Evolutionary conservation across 139 green algal genomes (phyloP).

Genomic region (Coelastrella sp.): DNA sequence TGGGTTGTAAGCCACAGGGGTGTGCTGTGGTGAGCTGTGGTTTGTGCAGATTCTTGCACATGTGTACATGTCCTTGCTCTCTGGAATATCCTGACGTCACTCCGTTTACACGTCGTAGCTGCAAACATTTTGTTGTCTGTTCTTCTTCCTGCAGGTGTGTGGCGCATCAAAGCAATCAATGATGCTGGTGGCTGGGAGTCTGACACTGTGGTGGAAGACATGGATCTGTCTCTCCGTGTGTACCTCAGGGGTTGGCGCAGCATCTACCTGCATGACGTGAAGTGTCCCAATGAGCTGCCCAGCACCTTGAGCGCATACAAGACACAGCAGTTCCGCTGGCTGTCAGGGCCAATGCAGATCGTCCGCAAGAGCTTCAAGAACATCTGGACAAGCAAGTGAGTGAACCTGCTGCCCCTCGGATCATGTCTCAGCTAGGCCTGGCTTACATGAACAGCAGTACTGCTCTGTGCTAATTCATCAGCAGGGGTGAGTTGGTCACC

Average conservation of each 20-base stretch:
- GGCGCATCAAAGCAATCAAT: slow-evolving; percentile 78
- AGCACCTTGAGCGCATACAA: slow-evolving; percentile 93
- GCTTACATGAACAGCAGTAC: no score
- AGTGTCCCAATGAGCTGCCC: slow-evolving; percentile 85
- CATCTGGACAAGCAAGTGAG: slow-evolving; percentile 57
- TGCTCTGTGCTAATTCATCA: no score
- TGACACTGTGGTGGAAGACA: slow-evolving; percentile 77
- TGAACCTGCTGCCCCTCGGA: neutral
- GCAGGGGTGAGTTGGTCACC: no score
- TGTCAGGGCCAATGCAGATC: slow-evolving; percentile 70
- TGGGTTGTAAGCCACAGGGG: slow-evolving; percentile 36
- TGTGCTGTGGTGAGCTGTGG: neutral
- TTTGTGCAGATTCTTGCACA: no score
- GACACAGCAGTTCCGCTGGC: slow-evolving; percentile 98
- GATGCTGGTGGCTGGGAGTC: slow-evolving; percentile 92
- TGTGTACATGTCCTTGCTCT: no score
- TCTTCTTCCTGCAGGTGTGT: slow-evolving; percentile 73
- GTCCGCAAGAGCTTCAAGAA: slow-evolving; percentile 66
- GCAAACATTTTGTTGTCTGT: no score
- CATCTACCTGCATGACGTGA: slow-evolving; percentile 70
- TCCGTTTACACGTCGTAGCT: no score
- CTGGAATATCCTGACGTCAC: no score
- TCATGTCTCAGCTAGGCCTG: no score
- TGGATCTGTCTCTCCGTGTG: slow-evolving; percentile 69
- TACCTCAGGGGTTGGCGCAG: slow-evolving; percentile 63